A percentile compares a stretch with the other conserved stretches of the same genome.
Evolutionary conservation across 2,329 filamentous ascomycete species (phyloP).

Genomic region (Epichloe aotearoae): DNA sequence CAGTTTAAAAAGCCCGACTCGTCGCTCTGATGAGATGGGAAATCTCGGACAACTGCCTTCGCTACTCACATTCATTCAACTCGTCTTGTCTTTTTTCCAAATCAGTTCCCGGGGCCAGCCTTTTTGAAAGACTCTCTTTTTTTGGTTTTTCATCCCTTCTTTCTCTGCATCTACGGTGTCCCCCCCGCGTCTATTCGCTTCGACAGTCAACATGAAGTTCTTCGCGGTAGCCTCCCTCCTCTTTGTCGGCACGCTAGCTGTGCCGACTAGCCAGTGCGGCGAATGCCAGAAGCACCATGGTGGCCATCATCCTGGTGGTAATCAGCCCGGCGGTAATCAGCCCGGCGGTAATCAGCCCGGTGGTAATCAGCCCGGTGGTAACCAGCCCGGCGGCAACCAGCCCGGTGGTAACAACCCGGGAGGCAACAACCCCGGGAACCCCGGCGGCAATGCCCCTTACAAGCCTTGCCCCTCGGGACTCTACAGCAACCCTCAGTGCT

Average conservation of each 20-base stretch:
- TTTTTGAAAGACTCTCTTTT: neutral
- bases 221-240: slow-evolving; percentile 7
- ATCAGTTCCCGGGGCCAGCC: neutral
- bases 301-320: neutral
- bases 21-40: no score
- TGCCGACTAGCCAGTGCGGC: slow-evolving; percentile 5
- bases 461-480: slow-evolving; percentile 4
- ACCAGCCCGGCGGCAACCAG: neutral
- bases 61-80: neutral
- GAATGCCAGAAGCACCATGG: neutral
- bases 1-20: neutral
- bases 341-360: neutral
- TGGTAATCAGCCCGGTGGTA: neutral
- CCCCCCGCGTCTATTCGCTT: neutral
- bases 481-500: slow-evolving; percentile 7
- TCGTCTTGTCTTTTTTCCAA: neutral
- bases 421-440: neutral
- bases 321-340: neutral
- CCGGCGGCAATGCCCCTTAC: neutral
- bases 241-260: slow-evolving; percentile 8
- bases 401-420: neutral
- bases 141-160: neutral
- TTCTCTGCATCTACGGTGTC: neutral
- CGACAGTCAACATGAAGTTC: slow-evolving; percentile 8
- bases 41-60: neutral